Conservation (phyloP, 1,284 basidiomycete genomes). For the Microbotryum silenes-acaulis region DNA sequence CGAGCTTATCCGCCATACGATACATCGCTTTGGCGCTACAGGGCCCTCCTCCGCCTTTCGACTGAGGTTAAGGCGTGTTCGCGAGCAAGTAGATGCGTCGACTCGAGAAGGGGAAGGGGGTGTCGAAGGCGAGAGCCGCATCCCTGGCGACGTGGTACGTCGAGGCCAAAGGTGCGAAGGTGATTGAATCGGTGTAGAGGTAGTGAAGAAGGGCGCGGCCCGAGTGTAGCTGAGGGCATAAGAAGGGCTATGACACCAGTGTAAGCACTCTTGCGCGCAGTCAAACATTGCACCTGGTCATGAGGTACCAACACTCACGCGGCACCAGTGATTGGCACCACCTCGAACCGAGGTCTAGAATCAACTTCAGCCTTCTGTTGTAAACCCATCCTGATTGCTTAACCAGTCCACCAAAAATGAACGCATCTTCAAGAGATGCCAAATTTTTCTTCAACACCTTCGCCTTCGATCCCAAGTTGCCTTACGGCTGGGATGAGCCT, state of each 20-base stretch:
- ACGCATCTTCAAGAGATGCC: no score
- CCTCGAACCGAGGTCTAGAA: slow-evolving; percentile 18
- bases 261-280: not conserved
- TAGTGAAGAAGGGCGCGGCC: slow-evolving; percentile 42
- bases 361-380: not conserved
- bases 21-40: slow-evolving; percentile 36
- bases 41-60: slow-evolving; percentile 7
- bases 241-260: slow-evolving; percentile 29
- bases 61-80: not conserved
- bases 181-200: slow-evolving; percentile 42
- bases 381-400: no score
- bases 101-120: slow-evolving; percentile 22
- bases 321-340: slow-evolving; percentile 23
- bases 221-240: slow-evolving; percentile 35
- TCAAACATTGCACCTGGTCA: not conserved
- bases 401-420: no score
- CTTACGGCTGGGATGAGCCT: slow-evolving; percentile 12
- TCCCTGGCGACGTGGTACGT: slow-evolving; percentile 34
- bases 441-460: not conserved
- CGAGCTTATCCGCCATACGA: slow-evolving; percentile 37
- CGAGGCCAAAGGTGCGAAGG: slow-evolving; percentile 36
- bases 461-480: not conserved
- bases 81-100: slow-evolving; percentile 24
- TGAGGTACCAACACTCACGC: slow-evolving; percentile 10
- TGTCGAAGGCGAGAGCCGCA: slow-evolving; percentile 2